Evolutionary conservation across 2,329 filamentous ascomycete genomes (phyloP), one percentile per base, ranked within the genome.

Genomic region (Exserohilum turcica): DNA sequence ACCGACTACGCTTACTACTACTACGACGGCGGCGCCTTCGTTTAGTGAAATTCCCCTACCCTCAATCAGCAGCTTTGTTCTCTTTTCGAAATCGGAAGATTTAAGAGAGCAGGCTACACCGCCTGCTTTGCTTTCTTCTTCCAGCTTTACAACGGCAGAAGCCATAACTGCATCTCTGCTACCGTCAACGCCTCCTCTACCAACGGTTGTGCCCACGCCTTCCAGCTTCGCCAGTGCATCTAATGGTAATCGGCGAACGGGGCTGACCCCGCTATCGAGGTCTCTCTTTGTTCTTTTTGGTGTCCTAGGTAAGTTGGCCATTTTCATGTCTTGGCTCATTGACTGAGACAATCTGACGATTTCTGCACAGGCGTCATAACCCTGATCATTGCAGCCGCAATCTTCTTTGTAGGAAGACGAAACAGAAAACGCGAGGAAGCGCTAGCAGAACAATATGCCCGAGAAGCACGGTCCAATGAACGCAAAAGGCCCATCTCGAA

Each of bases 271-370:
- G 5, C 35, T 50, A 2, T 43, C 49, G 39, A 50, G 49, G 29
- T 42, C 56, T 12, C 27, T 59, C 9, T 57, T 59, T 27, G 56
- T 59, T 15, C 39, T 54, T 10, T 50, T 59, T 12, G 53, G 53
- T 2, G 56, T 57, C 0, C 33, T 57, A 9, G 56, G 56, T 57
- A 32, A 38, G 38, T 10, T 24, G 2, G 9, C 7, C 2, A 1
- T 38, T 39, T 8, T 9, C 18, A 31, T 5, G 7, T 5, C 27
- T 24, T 19, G 19, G n/a, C n/a, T n/a, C 28, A 9, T 38, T 28
- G 8, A 21, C 12, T 13, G n/a, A 45, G 16, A 28, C 32, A 40
- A 12, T 15, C 49, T 51, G 27, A 24, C 7, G 21, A 51, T 13
- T 3, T 12, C 9, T 12, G 12, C 5, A 40, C 10, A 59, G 57